These are phyloP conservation scores for Tagetes patula DNA, from an alignment of 129 eudicot species.

Conservation along the genomic window DNA sequence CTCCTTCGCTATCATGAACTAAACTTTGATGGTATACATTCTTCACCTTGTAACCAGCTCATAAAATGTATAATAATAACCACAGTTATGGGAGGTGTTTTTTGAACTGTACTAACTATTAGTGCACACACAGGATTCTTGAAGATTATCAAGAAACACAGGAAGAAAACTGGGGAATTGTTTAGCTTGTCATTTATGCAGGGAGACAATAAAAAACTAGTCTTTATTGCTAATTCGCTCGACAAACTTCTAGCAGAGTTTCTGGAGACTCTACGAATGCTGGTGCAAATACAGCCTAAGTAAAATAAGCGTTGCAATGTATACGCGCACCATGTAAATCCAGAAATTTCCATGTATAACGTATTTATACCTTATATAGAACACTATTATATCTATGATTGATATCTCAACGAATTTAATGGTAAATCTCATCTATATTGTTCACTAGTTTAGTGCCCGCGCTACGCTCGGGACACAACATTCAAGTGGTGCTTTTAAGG, in stretches of 20 bases:
- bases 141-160: constrained; percentile 48
- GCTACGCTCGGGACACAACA: too few species aligned
- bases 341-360: constrained; percentile 4
- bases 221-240: constrained; percentile 35
- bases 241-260: constrained; percentile 36
- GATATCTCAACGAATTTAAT: constrained; percentile 10
- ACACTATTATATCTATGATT: constrained; percentile 16
- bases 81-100: constrained; percentile 4
- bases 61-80: background rate
- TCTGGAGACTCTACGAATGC: constrained; percentile 29
- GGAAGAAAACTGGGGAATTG: constrained; percentile 43
- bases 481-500: too few species aligned
- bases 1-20: constrained; percentile 44
- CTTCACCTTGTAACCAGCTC: background rate
- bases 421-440: constrained; percentile 19
- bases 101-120: background rate
- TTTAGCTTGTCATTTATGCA: constrained; percentile 30
- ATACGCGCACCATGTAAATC: constrained; percentile 12
- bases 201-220: constrained; percentile 29
- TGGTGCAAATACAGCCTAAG: constrained; percentile 11
- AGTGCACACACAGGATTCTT: constrained; percentile 32
- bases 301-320: background rate
- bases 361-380: background rate
- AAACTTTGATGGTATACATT: constrained; percentile 37
- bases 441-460: background rate